A percentile compares a stretch with the other conserved stretches of the same genome.
Evolutionary conservation across 306 rosid species (phyloP).

Genomic region (Prunus mongolica): DNA sequence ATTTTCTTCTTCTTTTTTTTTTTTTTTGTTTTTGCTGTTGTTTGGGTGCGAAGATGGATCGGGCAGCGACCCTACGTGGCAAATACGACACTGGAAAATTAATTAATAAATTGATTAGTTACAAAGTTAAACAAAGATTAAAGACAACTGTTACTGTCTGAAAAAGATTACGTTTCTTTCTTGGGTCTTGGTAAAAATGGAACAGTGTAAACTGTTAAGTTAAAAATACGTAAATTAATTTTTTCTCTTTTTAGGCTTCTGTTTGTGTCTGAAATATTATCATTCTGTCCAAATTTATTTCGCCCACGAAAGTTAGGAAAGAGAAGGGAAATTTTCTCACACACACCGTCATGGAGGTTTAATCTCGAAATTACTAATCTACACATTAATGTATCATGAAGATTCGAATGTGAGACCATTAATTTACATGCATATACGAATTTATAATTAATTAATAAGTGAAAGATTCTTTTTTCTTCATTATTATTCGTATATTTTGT

Average conservation of each 20-base stretch:
- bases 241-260: too few species aligned
- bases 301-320: fast-evolving
- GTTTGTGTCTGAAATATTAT: too few species aligned
- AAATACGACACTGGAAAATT: neutral
- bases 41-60: neutral
- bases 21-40: neutral
- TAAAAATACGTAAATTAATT: too few species aligned
- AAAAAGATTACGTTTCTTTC: neutral
- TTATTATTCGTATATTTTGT: too few species aligned
- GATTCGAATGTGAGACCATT: fast-evolving
- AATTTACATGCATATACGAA: too few species aligned
- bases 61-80: constrained; percentile 18
- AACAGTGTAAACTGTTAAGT: too few species aligned
- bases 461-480: too few species aligned
- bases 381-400: too few species aligned
- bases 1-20: neutral
- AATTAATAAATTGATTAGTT: neutral
- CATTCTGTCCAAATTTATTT: too few species aligned
- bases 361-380: fast-evolving
- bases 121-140: neutral
- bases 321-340: fast-evolving
- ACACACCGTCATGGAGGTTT: fast-evolving
- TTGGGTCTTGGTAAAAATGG: too few species aligned
- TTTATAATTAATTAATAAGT: too few species aligned
- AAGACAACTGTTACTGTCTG: neutral